Base-by-base conservation (phyloP, 208 protist genomes). In the Acanthamoeba divionensis region DNA sequence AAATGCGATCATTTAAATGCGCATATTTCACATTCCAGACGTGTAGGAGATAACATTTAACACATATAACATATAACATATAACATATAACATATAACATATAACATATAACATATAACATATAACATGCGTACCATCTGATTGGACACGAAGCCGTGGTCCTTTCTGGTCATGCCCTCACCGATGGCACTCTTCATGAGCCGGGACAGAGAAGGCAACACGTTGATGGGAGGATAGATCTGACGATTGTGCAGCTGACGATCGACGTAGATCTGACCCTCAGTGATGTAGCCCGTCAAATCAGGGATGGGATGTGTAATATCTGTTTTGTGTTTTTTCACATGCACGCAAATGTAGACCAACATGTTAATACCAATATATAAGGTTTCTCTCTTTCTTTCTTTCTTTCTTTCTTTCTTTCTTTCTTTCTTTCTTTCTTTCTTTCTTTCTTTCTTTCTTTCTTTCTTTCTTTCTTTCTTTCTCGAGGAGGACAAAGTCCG, bases 121-220 rank as follows among this genome's bases (percentile, higher is more conserved):
- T n/a, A 63, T 26, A 91, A 6, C 62, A 6, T 15, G 66, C 88
- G 55, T 48, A 92, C 86, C 96, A 99, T 98, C 94, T 99, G 99
- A 96, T 99, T 99, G 89, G 98, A 99, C 38, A 99, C 99, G 79
- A 97, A 97, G 66, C 95, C 83, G 96, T 99, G 99, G 93, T 99
- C 99, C 21, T 98, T 96, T 60, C 99, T 94, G 12, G 99, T 99
- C 98, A 99, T 99, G 90, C 98, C 98, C 91, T 94, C 93, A 65
- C 98, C 99, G 96, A 99, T 99, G 92, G 99, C 99, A 66, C 97
- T 98, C 96, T 99, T 99, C 99, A 99, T 99, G 15, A 99, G 95
- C 96, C 99, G 99, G 10, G 98, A 99, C 26, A 99, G 96, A 21
- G 99, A 99, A 33, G 99, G 99, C 52, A 99, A 95, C 91, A 99